Percentiles rank a stretch among this genome's conserved stretches.
Evolutionary conservation across 352 stramenopile species (phyloP).

Genomic region (Pythium periplocum): DNA sequence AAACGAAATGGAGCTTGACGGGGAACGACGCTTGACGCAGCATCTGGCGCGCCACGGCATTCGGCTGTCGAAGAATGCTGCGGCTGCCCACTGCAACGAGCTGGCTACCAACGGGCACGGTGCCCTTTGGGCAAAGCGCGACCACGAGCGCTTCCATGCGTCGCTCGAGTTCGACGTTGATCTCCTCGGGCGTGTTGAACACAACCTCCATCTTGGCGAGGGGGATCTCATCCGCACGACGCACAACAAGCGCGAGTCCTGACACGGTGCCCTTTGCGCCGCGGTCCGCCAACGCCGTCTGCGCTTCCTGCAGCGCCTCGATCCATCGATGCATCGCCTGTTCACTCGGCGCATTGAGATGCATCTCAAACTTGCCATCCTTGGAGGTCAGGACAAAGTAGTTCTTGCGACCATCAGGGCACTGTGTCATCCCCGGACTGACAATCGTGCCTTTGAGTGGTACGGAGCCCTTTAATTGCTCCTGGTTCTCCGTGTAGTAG

Average conservation of each 20-base stretch:
- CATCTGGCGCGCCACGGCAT: slow-evolving; percentile 38
- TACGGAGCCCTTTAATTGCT: slow-evolving; percentile 64
- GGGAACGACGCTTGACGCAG: slow-evolving; percentile 55
- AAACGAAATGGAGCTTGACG: slow-evolving; percentile 64
- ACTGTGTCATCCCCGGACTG: slow-evolving; percentile 78
- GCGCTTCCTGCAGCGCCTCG: slow-evolving; percentile 73
- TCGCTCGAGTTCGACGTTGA: slow-evolving; percentile 68
- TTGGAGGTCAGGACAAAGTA: slow-evolving; percentile 85
- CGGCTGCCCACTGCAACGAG: slow-evolving; percentile 52
- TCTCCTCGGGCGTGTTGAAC: slow-evolving; percentile 57
- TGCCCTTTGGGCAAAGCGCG: slow-evolving; percentile 35
- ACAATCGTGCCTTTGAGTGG: slow-evolving; percentile 75
- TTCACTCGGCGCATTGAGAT: slow-evolving; percentile 78
- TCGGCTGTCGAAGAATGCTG: slow-evolving; percentile 67
- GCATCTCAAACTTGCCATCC: slow-evolving; percentile 81
- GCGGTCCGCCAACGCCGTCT: slow-evolving; percentile 48
- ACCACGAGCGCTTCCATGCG: slow-evolving; percentile 76
- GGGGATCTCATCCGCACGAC: slow-evolving; percentile 74
- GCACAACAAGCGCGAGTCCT: slow-evolving; percentile 64
- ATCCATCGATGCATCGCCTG: slow-evolving; percentile 86
- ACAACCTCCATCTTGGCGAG: slow-evolving; percentile 53
- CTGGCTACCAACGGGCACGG: slow-evolving; percentile 65
- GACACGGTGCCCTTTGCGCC: slow-evolving; percentile 49
- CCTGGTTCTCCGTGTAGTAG: slow-evolving; percentile 83
- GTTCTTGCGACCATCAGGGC: slow-evolving; percentile 70